Evolutionary conservation across 192 early-diverging fungal genomes (phyloP), one percentile per base, ranked within the genome.

Genomic region (Pilobolus umbonatus): DNA sequence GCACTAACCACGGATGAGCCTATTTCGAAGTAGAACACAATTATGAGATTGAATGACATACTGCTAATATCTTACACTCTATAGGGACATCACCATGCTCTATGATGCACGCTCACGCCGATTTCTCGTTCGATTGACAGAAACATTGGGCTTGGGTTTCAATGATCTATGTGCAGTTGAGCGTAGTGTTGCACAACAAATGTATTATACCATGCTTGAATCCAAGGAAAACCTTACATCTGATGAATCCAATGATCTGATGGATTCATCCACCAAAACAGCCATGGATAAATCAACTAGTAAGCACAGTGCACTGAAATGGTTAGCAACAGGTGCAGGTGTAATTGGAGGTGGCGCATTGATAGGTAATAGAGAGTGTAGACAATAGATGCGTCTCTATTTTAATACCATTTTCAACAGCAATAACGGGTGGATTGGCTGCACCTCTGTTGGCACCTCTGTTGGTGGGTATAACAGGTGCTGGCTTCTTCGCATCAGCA

Each of bases 301-400:
- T 50, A 76, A 72, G 35, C 80, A 79, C 40, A 74, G 71, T 49
- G 66, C 61, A 17, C 74, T 66, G 67, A 60, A 65, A 43, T 83
- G 79, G 72, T 22, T 80, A 4, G 77, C 77, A 11, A 80, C 79
- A 8, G 79, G 79, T 19, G 73, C 72, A 39, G 74, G 73, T 31
- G 72, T 79, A 6, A 67, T 74, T 25, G 81, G 72, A 24, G 81
- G 81, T 22, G 81, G 75, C 11, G 76, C 81, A 24, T 69, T 80
- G 1, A 83, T 83, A 57, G 81, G 75, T 65, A 62, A 62, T 29
- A 12, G 30, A 11, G 21, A 26, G 22, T n/a, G n/a, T n/a, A n/a
- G n/a, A n/a, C n/a, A n/a, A n/a, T n/a, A n/a, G n/a, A n/a, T n/a
- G n/a, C 0, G 57, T 14, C 17, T 17, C 24, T 25, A 12, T 24